phyloP scores from a whole-genome alignment of 768 basidiomycete species.

The Agaricus sinodeliciosus region DNA sequence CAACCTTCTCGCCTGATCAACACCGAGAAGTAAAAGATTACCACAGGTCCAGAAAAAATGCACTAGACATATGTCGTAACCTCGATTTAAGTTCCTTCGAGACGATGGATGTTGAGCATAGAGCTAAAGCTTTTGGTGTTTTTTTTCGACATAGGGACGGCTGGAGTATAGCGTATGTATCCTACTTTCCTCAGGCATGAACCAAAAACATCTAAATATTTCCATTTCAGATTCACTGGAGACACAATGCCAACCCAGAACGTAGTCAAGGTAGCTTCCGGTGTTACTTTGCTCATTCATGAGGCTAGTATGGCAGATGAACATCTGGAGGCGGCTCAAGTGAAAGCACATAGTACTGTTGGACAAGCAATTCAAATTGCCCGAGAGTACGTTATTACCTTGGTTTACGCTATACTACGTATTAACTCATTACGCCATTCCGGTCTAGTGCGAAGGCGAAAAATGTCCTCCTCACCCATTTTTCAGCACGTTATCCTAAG shows the following conservation, averaged over 20 bases:
- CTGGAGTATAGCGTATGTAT: slow-evolving; percentile 71
- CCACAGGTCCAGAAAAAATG: slow-evolving; percentile 37
- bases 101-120: slow-evolving; percentile 71
- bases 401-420: background rate
- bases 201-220: background rate
- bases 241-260: slow-evolving; percentile 78
- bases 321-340: slow-evolving; percentile 60
- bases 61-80: slow-evolving; percentile 35
- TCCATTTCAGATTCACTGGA: slow-evolving; percentile 68
- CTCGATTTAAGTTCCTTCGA: slow-evolving; percentile 55
- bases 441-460: slow-evolving; percentile 70
- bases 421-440: no score
- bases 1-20: background rate
- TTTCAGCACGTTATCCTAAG: slow-evolving; percentile 91
- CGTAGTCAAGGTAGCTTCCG: slow-evolving; percentile 56
- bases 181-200: slow-evolving; percentile 34
- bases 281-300: slow-evolving; percentile 82
- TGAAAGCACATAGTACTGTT: slow-evolving; percentile 86
- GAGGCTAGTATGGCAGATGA: slow-evolving; percentile 92
- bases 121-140: slow-evolving; percentile 65
- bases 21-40: background rate
- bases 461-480: slow-evolving; percentile 89
- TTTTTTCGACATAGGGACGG: slow-evolving; percentile 63
- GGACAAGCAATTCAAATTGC: slow-evolving; percentile 83
- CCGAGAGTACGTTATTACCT: slow-evolving; percentile 40